Evolutionary conservation across 1,284 basidiomycete species (phyloP), one percentile per base, ranked within the genome.

Genomic region (Ceratobasidium sp.): DNA sequence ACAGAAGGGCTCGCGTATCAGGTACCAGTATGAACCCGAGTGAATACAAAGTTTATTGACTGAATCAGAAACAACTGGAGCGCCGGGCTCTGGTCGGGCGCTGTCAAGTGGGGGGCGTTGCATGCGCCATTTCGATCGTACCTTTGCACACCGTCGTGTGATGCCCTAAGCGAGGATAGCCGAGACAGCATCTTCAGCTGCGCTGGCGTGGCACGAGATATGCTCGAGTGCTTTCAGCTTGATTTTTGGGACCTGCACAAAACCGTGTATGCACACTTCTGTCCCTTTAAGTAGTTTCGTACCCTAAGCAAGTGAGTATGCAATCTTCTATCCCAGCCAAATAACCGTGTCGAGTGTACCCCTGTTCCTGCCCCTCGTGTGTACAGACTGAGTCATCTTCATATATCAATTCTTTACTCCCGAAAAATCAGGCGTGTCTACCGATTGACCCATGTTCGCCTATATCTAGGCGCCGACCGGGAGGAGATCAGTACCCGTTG

Each of bases 141-240:
- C 53, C 48, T 66, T 16, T 14, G 41, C n/a, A 34, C 53, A 43
- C 24, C n/a, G n/a, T n/a, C 41, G 37, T 56, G 51, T 1, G 39
- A 43, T 16, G 53, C 16, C 9, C 11, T 43, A 69, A 69, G 51
- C 51, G 51, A 69, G 11, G 9, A 2, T 69, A 56, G 22, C 51
- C 51, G 65, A 69, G 51, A 69, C 65, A 69, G 65, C 65, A 4
- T 53, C 51, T 53, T 19, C 49, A 34, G 14, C 37, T 41, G 63
- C 48, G 16, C 54, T 58, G 54, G 54, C 54, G 54, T 58, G 54
- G 54, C 5, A 6, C 27, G 22, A 58, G 27, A 58, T 58, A 37
- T 34, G 16, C 27, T 49, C 7, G 4, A 8, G 5, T 49, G 48
- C n/a, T n/a, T 16, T 49, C 13, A 29, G 27, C 16, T 58, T 58